phyloP scores from a whole-genome alignment of 2,329 filamentous ascomycete genomes.

The Talaromyces sp. region DNA sequence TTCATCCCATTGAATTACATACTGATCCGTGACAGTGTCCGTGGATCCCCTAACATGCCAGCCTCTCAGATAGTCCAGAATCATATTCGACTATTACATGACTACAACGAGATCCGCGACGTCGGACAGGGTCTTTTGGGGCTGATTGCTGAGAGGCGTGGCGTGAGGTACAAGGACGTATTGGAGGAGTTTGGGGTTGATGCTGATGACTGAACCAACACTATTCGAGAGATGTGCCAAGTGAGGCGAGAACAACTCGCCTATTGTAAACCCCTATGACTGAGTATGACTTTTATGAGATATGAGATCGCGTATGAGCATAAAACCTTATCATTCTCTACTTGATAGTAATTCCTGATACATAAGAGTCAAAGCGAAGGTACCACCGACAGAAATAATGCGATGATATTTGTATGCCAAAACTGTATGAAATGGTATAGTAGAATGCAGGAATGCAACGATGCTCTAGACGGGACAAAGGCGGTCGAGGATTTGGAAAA shows the following conservation, averaged over 20 bases:
- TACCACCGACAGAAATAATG: not conserved
- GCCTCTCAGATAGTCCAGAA: slow-evolving; percentile 54
- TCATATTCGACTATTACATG: slow-evolving; percentile 63
- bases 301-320: not conserved
- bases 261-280: too few species aligned
- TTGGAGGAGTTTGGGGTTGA: slow-evolving; percentile 40
- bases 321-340: not conserved
- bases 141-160: slow-evolving; percentile 62
- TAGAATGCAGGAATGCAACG: not conserved
- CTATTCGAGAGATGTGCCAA: too few species aligned
- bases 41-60: slow-evolving; percentile 33
- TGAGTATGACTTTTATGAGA: not conserved
- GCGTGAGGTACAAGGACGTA: slow-evolving; percentile 49
- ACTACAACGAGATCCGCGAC: slow-evolving; percentile 70
- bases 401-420: not conserved
- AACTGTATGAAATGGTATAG: not conserved
- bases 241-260: too few species aligned
- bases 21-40: not conserved
- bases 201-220: slow-evolving; percentile 35
- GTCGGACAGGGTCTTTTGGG: slow-evolving; percentile 63
- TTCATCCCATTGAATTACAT: not conserved
- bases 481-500: not conserved
- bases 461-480: not conserved
- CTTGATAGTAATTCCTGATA: not conserved
- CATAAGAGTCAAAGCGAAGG: not conserved